A percentile compares a stretch with the other conserved stretches of the same genome.
Conservation (phyloP, 2,329 filamentous ascomycete genomes). For the Penicillium vulpinum region DNA sequence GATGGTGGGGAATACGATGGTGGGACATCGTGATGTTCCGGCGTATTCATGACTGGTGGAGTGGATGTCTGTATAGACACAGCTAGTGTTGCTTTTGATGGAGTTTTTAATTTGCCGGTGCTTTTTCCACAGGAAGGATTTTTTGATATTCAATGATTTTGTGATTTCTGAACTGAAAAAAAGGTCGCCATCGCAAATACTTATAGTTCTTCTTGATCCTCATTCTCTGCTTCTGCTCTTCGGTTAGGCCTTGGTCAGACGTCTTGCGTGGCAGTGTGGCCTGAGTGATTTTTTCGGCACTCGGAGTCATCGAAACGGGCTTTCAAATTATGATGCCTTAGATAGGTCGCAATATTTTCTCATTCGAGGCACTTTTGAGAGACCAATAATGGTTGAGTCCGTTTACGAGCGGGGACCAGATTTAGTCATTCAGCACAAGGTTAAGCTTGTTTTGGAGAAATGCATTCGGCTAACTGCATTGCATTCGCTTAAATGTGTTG, state of each 20-base stretch:
- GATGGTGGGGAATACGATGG: constrained; percentile 15
- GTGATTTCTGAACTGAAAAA: background rate
- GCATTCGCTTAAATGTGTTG: background rate
- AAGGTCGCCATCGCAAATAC: background rate
- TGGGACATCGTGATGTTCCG: background rate
- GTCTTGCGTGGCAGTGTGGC: constrained; percentile 3
- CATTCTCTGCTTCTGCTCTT: background rate
- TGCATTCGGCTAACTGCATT: background rate
- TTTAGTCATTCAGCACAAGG: background rate
- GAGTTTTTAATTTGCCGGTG: background rate
- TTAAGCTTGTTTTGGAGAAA: background rate
- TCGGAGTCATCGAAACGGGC: background rate
- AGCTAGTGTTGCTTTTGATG: background rate
- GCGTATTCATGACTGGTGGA: background rate
- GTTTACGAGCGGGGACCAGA: background rate
- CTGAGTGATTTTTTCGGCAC: background rate
- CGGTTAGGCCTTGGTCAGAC: background rate
- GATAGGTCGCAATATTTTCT: background rate
- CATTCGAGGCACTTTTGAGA: background rate
- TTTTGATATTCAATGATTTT: background rate
- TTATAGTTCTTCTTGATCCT: background rate
- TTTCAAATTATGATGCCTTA: background rate
- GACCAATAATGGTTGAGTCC: background rate
- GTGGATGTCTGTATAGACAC: background rate
- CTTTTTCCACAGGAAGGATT: background rate